A percentile compares a stretch with the other conserved stretches of the same genome.
Conservation (phyloP, 2,329 filamentous ascomycete genomes). For the Pestalotiopsis sp. region DNA sequence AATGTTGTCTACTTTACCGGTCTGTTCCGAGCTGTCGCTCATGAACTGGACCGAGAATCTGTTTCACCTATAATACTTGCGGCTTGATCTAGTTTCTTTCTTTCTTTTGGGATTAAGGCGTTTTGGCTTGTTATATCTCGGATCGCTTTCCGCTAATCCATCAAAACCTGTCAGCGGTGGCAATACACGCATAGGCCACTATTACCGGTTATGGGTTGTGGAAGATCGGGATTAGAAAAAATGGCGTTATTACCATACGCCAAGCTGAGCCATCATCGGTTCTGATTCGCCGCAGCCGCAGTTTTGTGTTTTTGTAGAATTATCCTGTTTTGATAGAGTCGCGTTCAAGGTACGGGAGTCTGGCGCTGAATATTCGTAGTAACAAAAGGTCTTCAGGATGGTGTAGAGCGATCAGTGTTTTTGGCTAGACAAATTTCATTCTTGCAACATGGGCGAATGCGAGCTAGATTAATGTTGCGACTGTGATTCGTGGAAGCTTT, state of each 20-base stretch:
- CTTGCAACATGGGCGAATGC: too few species aligned
- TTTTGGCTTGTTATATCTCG: too few species aligned
- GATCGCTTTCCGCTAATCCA: too few species aligned
- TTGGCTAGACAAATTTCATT: too few species aligned
- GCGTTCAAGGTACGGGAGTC: not conserved
- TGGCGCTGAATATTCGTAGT: not conserved
- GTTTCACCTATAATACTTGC: too few species aligned
- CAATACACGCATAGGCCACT: not conserved
- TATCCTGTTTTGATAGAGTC: not conserved
- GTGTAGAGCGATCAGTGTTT: not conserved
- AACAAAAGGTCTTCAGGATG: not conserved
- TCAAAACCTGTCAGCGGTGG: too few species aligned
- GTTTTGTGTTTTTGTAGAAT: not conserved
- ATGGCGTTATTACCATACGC: not conserved
- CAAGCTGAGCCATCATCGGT: not conserved
- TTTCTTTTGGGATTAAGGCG: too few species aligned
- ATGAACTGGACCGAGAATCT: too few species aligned
- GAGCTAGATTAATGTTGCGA: too few species aligned
- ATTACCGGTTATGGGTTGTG: not conserved
- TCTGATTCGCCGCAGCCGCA: not conserved
- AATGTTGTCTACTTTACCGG: not conserved
- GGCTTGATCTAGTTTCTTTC: too few species aligned
- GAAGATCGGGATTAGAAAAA: not conserved
- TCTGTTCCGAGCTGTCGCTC: too few species aligned
- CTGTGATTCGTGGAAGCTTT: too few species aligned